phyloP scores from a whole-genome alignment of 768 basidiomycete genomes.

The Termitomyces sp. region DNA sequence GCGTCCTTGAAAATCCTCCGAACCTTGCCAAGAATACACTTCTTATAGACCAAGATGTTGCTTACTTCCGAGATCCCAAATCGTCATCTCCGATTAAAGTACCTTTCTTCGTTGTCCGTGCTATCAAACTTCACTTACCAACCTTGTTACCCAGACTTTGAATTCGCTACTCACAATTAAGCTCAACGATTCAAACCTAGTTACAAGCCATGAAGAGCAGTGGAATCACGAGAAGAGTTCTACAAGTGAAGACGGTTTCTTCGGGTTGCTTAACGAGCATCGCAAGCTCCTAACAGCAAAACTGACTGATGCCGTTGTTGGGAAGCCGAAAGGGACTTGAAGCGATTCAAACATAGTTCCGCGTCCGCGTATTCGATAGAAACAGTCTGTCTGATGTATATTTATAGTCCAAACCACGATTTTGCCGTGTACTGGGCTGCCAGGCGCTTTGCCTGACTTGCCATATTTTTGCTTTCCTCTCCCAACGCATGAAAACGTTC shows the following conservation, averaged over 20 bases:
- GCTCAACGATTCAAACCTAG: not conserved
- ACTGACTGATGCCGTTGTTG: not conserved
- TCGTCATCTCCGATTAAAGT: not conserved
- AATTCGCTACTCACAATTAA: not conserved
- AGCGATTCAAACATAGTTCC: not conserved
- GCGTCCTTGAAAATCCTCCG: not conserved
- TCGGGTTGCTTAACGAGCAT: slow-evolving; percentile 1
- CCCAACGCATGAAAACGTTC: slow-evolving; percentile 63
- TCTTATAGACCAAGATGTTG: not conserved
- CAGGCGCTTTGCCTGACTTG: slow-evolving; percentile 61
- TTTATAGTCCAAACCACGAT: slow-evolving; percentile 57
- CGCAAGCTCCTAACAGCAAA: not conserved
- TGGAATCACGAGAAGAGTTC: slow-evolving; percentile 1
- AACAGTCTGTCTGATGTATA: not conserved
- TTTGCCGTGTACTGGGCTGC: slow-evolving; percentile 63
- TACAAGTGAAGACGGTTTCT: not conserved
- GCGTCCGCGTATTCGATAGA: too few relatives aligned
- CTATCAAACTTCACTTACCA: too few relatives aligned
- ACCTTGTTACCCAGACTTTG: not conserved
- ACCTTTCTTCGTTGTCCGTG: not conserved
- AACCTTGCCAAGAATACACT: not conserved
- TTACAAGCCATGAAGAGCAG: not conserved
- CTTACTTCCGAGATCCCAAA: not conserved
- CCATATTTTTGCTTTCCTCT: slow-evolving; percentile 64
- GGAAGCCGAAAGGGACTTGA: not conserved